Percentiles rank a stretch among this genome's conserved stretches.
Conservation (phyloP, 345 rosid genomes). For the Salix brachista region DNA sequence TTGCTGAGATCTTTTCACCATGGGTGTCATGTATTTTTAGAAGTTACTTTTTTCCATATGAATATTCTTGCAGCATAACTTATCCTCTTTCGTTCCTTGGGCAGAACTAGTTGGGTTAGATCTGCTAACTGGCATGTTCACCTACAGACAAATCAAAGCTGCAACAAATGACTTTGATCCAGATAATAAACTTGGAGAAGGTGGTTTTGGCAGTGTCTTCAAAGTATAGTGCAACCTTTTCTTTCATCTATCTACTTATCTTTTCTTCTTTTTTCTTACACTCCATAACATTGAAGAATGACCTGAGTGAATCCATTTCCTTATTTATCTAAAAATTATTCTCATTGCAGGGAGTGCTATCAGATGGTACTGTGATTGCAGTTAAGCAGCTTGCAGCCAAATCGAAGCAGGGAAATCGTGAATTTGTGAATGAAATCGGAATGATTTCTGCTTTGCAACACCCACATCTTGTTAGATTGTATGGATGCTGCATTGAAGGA, state of each 20-base stretch:
- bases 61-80: background rate
- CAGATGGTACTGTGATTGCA: conserved; percentile 49
- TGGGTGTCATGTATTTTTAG: background rate
- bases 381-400: conserved; percentile 47
- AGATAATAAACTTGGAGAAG: conserved; percentile 57
- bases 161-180: conserved; percentile 51
- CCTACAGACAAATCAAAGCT: conserved; percentile 44
- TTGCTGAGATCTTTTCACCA: too few species aligned
- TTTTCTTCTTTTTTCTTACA: background rate
- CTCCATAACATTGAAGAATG: background rate
- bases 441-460: conserved; percentile 60
- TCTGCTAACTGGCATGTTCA: conserved; percentile 40
- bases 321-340: background rate
- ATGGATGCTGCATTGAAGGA: conserved; percentile 37
- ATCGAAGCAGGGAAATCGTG: conserved; percentile 59
- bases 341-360: conserved; percentile 39
- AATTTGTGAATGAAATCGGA: conserved; percentile 56
- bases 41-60: background rate
- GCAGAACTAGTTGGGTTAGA: conserved; percentile 42
- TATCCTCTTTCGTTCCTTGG: background rate
- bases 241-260: background rate
- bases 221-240: conserved; percentile 31
- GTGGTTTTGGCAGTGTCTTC: conserved; percentile 66
- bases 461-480: conserved; percentile 46
- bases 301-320: background rate